phyloP scores from a whole-genome alignment of 306 rosid genomes.

The Vigna hirtella region DNA sequence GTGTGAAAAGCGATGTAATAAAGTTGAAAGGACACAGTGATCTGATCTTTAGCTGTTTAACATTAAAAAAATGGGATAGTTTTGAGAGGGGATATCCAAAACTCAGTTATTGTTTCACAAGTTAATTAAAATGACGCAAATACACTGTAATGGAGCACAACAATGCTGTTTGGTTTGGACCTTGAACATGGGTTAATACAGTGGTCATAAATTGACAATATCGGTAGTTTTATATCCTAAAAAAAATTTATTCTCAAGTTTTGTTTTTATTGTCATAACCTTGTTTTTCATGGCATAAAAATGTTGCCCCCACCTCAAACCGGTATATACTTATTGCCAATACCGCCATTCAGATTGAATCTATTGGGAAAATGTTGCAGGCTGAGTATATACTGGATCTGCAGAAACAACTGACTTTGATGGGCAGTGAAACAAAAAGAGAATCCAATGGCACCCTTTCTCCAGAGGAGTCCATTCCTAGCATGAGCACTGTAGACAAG shows the following conservation, averaged over 20 bases:
- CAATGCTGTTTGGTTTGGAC: background rate
- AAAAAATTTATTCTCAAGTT: background rate
- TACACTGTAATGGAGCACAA: background rate
- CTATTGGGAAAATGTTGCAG: constrained; percentile 55
- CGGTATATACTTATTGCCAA: background rate
- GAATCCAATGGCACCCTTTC: constrained; percentile 74
- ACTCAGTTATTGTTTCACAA: constrained; percentile 1
- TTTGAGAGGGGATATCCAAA: constrained; percentile 24
- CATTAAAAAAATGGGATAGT: constrained; percentile 4
- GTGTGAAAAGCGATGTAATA: background rate
- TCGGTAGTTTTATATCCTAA: constrained; percentile 27
- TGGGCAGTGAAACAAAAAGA: constrained; percentile 83
- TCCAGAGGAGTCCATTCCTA: constrained; percentile 77
- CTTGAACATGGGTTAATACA: background rate
- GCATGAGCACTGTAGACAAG: constrained; percentile 81
- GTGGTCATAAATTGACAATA: constrained; percentile 8
- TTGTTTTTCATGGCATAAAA: constrained; percentile 10
- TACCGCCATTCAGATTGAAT: constrained; percentile 24
- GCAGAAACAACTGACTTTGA: constrained; percentile 89
- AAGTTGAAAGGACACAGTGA: constrained; percentile 27
- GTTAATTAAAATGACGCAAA: constrained; percentile 12
- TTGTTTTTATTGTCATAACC: constrained; percentile 15
- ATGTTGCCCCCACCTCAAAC: constrained; percentile 25
- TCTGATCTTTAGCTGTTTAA: constrained; percentile 29
- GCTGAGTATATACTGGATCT: constrained; percentile 91